These are phyloP conservation scores for Phaeomoniella chlamydospora DNA, from an alignment of 2,329 filamentous ascomycete genomes.

Conservation along the genomic window DNA sequence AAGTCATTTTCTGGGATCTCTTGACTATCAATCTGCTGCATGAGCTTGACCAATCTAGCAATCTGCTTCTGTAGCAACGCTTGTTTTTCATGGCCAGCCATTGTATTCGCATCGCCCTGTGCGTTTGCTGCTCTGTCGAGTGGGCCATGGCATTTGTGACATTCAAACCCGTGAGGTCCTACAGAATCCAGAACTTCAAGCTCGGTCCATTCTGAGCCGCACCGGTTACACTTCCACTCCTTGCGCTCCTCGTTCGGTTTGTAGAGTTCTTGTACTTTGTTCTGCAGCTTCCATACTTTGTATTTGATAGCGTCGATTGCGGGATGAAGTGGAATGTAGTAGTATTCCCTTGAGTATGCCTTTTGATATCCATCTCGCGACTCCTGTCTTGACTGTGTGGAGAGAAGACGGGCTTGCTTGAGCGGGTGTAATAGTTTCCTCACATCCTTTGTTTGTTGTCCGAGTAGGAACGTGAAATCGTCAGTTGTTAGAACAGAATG, in stretches of 20 bases:
- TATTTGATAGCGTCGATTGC: conserved; percentile 96
- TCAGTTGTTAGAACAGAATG: conserved; percentile 70
- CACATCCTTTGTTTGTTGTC: conserved; percentile 81
- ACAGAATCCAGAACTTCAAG: conserved; percentile 77
- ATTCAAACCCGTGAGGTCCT: conserved; percentile 56
- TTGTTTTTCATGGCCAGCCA: conserved; percentile 35
- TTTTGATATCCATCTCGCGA: conserved; percentile 67
- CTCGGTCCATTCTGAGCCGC: conserved; percentile 73
- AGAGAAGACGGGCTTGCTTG: conserved; percentile 69
- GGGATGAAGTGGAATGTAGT: conserved; percentile 89
- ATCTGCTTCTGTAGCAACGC: conserved; percentile 33
- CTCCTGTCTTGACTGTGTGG: conserved; percentile 59
- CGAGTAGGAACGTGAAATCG: conserved; percentile 74
- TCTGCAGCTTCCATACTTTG: conserved; percentile 75
- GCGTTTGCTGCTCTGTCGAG: conserved; percentile 30
- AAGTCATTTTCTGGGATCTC: conserved; percentile 34
- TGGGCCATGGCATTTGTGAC: conserved; percentile 55
- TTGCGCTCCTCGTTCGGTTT: conserved; percentile 75
- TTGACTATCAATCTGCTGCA: conserved; percentile 32
- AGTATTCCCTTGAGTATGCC: conserved; percentile 79
- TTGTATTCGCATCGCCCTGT: conserved; percentile 24
- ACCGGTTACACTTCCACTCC: conserved; percentile 73
- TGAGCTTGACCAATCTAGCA: conserved; percentile 28
- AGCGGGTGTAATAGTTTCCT: conserved; percentile 79
- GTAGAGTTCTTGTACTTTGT: conserved; percentile 72